Evolutionary conservation across 176 grass and related monocot genomes (phyloP).

Genomic region (Paspalum vaginatum): DNA sequence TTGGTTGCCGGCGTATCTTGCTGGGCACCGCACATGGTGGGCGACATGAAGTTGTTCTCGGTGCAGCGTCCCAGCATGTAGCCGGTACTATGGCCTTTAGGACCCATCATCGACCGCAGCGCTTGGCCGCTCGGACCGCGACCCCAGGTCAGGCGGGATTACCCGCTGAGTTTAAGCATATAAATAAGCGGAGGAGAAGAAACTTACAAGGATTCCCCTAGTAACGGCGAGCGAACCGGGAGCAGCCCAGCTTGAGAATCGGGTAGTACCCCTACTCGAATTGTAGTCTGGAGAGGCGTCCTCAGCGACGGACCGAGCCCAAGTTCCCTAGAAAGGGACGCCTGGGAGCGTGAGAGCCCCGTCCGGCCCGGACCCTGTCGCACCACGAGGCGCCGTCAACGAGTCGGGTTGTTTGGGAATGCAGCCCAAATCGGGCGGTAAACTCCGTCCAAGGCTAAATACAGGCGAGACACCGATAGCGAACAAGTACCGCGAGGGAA

Average conservation of each 20-base stretch:
- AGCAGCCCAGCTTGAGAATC: constrained; percentile 16
- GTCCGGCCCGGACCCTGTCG: constrained; percentile 52
- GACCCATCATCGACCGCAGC: too few relatives aligned
- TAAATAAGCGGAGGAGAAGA: constrained; percentile 35
- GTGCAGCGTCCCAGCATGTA: too few relatives aligned
- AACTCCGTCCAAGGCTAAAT: constrained; percentile 62
- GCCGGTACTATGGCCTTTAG: too few relatives aligned
- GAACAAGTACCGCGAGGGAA: constrained; percentile 78
- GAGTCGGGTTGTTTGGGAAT: constrained; percentile 69
- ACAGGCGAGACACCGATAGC: constrained; percentile 68
- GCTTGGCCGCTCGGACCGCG: not conserved
- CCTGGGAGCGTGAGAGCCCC: constrained; percentile 54
- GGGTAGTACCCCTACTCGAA: not conserved
- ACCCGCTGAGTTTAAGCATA: constrained; percentile 19
- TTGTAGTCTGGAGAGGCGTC: too few relatives aligned
- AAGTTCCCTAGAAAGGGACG: constrained; percentile 52
- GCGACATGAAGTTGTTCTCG: too few relatives aligned
- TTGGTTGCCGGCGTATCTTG: too few relatives aligned
- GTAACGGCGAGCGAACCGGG: constrained; percentile 51
- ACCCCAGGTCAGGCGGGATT: not conserved
- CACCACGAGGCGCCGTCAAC: constrained; percentile 54
- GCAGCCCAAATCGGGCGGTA: constrained; percentile 53
- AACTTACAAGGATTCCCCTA: constrained; percentile 43
- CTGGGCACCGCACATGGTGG: too few relatives aligned
- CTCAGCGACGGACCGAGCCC: not conserved